These are phyloP conservation scores for Backusella morwellensis DNA, from an alignment of 192 early-diverging fungal genomes.

Conservation along the genomic window DNA sequence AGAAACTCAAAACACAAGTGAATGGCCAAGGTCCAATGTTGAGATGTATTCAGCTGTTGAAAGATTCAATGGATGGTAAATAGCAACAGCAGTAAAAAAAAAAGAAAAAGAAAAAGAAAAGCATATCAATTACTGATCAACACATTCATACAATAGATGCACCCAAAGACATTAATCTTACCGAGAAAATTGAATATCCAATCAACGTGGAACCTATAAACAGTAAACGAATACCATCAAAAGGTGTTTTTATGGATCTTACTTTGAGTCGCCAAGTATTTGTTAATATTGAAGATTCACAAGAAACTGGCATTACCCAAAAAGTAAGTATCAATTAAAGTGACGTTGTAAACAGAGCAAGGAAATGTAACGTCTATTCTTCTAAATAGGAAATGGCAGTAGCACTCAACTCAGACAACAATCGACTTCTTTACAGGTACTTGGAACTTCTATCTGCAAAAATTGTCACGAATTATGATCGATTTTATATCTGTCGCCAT, in stretches of 20 bases:
- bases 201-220: neutral
- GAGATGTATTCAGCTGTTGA: neutral
- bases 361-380: neutral
- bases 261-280: neutral
- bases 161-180: neutral
- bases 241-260: neutral
- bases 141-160: neutral
- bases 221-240: neutral
- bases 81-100: neutral
- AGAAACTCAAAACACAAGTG: neutral
- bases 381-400: conserved; percentile 12
- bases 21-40: neutral
- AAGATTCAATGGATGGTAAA: neutral
- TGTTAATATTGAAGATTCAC: neutral
- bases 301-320: neutral
- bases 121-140: neutral
- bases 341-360: too few relatives aligned
- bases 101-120: neutral
- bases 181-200: neutral
- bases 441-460: conserved; percentile 2
- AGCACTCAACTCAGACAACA: neutral
- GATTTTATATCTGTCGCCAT: conserved; percentile 11
- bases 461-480: neutral
- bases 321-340: neutral
- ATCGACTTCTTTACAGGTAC: neutral